phyloP scores from a whole-genome alignment of 2,329 filamentous ascomycete species.

The Fusarium pseudoanthophilum region DNA sequence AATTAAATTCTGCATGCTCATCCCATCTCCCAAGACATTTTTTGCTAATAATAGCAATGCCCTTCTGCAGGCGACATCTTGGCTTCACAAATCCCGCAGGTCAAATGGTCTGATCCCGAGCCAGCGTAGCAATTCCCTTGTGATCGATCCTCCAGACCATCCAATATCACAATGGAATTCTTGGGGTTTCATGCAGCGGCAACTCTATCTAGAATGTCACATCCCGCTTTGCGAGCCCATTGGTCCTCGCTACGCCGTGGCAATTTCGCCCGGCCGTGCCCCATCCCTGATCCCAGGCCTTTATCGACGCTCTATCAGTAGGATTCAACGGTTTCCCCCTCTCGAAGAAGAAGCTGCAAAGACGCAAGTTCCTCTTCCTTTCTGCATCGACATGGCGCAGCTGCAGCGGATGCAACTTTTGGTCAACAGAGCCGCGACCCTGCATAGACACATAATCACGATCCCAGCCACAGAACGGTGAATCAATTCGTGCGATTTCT shows the following conservation, averaged over 20 bases:
- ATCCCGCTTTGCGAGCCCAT: background rate
- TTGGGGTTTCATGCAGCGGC: slow-evolving; percentile 18
- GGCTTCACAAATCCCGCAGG: slow-evolving; percentile 4
- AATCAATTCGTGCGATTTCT: slow-evolving; percentile 19
- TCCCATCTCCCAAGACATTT: background rate
- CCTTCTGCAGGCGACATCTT: slow-evolving; percentile 3
- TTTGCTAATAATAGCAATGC: slow-evolving; percentile 17
- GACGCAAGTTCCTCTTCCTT: background rate
- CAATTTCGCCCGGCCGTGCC: background rate
- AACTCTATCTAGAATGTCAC: slow-evolving; percentile 28
- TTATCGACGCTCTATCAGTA: background rate
- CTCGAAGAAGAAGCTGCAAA: slow-evolving; percentile 11
- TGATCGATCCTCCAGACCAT: background rate
- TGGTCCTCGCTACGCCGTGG: background rate
- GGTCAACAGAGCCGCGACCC: slow-evolving; percentile 2
- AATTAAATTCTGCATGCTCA: background rate
- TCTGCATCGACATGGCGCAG: slow-evolving; percentile 16
- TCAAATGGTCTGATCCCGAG: slow-evolving; percentile 9
- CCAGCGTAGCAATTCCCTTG: background rate
- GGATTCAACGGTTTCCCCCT: background rate
- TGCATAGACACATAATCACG: slow-evolving; percentile 4
- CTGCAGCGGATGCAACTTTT: background rate
- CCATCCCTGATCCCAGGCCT: background rate
- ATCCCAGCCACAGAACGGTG: background rate
- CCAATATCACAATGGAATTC: background rate